Evolutionary conservation across 2,329 filamentous ascomycete species (phyloP), one percentile per base, ranked within the genome.

Genomic region (Trichophyton equinum): DNA sequence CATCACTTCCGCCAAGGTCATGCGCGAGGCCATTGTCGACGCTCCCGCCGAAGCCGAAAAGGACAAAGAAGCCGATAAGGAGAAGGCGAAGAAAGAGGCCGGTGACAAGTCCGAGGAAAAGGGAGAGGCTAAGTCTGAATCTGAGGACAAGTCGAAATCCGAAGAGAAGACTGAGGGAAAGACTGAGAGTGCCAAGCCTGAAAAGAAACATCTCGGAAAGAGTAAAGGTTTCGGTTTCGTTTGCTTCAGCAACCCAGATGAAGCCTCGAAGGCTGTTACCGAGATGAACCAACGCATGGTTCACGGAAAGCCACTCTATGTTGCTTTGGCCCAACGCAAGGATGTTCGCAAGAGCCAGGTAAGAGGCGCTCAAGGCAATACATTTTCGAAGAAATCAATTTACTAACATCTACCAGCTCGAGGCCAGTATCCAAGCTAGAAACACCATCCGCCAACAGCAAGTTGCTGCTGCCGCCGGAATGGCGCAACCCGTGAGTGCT

Each of bases 221-320:
- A 96, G 91, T 87, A 99, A 97, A 83, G 94, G 94, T 75, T 99
- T 99, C 75, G 94, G 94, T 70, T 99, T 99, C 76, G 94, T 99
- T 73, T 99, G 94, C 88, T 99, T 99, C 82, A 94, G 89, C 84
- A 97, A 95, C 82, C 91, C 94, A 63, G 94, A 99, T 71, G 94
- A 99, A 76, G 94, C 94, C 67, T 96, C 92, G 79, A 97, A 97
- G 85, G 94, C 94, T 66, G 92, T 99, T 66, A 91, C 91, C 64
- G 94, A 99, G 78, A 96, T 97, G 90, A 99, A 99, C 82, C 92
- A 97, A 82, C 91, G 94, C 77, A 99, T 99, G 94, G 82, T 97
- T 68, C 88, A 91, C 76, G 84, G 84, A 79, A 99, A 99, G 85
- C 94, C 94, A 62, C 83, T 99, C 64, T 99, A 99, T 74, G 94